These are phyloP conservation scores for Gossypium schwendimanii DNA, from an alignment of 441 rosid genomes.

Conservation along the genomic window DNA sequence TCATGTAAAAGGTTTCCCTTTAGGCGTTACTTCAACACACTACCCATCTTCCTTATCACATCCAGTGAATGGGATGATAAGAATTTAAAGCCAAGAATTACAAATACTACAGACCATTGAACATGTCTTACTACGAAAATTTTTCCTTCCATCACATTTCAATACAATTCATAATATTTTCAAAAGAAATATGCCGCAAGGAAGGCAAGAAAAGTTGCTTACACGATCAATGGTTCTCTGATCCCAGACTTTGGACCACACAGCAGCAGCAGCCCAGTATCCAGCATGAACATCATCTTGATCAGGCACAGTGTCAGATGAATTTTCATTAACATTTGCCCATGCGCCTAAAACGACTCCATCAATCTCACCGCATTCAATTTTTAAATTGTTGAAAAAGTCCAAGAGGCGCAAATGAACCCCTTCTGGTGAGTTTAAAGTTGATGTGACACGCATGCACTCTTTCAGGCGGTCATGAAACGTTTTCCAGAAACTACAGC, in stretches of 20 bases:
- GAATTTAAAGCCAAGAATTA: not conserved
- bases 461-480: slow-evolving; percentile 56
- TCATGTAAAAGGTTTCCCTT: not conserved
- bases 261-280: slow-evolving; percentile 96
- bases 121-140: not conserved
- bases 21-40: not conserved
- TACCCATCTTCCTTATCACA: not conserved
- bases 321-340: slow-evolving; percentile 54
- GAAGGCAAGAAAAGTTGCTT: slow-evolving; percentile 27
- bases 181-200: slow-evolving; percentile 13
- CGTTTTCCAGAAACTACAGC: slow-evolving; percentile 88
- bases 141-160: not conserved
- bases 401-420: slow-evolving; percentile 46
- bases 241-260: slow-evolving; percentile 93
- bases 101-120: not conserved
- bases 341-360: slow-evolving; percentile 95
- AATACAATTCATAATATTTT: slow-evolving; percentile 3
- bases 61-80: not conserved
- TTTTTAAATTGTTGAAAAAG: slow-evolving; percentile 34
- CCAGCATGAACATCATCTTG: slow-evolving; percentile 66
- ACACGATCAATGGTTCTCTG: slow-evolving; percentile 91
- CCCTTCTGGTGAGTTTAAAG: slow-evolving; percentile 35
- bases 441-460: slow-evolving; percentile 26
- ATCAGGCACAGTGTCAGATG: slow-evolving; percentile 41
- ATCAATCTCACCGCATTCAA: slow-evolving; percentile 92